phyloP scores from a whole-genome alignment of 75 land plant species.

The Cunninghamia lanceolata region DNA sequence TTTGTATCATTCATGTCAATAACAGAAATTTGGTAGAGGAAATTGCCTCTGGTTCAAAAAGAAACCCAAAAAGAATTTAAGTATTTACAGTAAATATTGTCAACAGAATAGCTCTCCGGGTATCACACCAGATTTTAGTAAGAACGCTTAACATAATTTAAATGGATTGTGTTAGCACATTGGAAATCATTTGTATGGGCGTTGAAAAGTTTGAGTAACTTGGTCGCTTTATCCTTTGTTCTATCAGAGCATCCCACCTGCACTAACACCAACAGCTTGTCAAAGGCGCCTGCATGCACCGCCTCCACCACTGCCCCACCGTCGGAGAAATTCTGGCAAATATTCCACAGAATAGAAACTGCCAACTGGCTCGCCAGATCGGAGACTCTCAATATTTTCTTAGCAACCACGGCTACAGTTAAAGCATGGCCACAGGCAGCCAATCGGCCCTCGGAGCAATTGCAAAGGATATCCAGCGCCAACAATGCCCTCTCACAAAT shows the following conservation, averaged over 20 bases:
- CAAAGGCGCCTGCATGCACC: slow-evolving; percentile 60
- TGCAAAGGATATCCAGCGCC: not conserved
- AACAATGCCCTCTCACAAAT: slow-evolving; percentile 11
- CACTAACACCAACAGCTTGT: slow-evolving; percentile 69
- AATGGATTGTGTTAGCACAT: slow-evolving; percentile 27
- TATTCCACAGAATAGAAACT: slow-evolving; percentile 23
- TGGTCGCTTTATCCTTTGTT: slow-evolving; percentile 54
- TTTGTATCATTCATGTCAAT: too few relatives aligned
- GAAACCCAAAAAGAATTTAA: too few relatives aligned
- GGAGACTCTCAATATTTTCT: slow-evolving; percentile 69
- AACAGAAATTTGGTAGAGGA: too few relatives aligned
- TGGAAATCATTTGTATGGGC: too few relatives aligned
- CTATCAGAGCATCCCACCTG: slow-evolving; percentile 61
- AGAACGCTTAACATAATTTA: slow-evolving; percentile 39
- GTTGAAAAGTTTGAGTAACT: slow-evolving; percentile 62
- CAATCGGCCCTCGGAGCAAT: slow-evolving; percentile 31
- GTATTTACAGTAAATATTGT: too few relatives aligned
- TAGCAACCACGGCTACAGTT: slow-evolving; percentile 61
- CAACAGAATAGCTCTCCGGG: too few relatives aligned
- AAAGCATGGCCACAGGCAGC: slow-evolving; percentile 46
- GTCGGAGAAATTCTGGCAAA: too few relatives aligned
- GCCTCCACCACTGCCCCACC: slow-evolving; percentile 52
- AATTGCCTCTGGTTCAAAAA: too few relatives aligned
- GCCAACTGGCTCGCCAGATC: slow-evolving; percentile 66
- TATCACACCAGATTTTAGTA: slow-evolving; percentile 5